These are phyloP conservation scores for Cystobasidium slooffiae DNA, from an alignment of 1,284 basidiomycete genomes.

Conservation along the genomic window DNA sequence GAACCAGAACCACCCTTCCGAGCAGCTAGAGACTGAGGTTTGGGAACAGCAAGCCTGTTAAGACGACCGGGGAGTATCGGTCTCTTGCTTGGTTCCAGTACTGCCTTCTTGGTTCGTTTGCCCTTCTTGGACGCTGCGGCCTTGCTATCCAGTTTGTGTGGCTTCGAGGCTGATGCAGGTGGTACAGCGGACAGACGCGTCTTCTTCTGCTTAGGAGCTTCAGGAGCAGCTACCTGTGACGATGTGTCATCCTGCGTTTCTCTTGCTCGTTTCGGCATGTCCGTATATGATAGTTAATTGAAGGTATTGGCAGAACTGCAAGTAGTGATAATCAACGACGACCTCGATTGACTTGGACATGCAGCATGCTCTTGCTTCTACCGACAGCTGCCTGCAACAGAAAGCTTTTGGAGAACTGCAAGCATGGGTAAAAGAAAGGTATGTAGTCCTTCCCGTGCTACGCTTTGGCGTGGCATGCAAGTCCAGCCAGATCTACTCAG, in stretches of 20 bases:
- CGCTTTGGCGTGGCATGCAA: neutral
- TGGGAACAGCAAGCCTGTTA: conserved; percentile 35
- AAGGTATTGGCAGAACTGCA: no score
- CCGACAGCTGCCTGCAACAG: neutral
- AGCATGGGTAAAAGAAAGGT: conserved; percentile 35
- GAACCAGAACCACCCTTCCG: conserved; percentile 28
- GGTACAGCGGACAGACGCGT: neutral
- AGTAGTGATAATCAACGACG: no score
- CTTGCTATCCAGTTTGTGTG: neutral
- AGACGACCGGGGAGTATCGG: conserved; percentile 23
- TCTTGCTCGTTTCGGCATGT: conserved; percentile 23
- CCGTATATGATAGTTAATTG: neutral
- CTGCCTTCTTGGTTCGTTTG: conserved; percentile 11
- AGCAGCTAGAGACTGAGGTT: conserved; percentile 19
- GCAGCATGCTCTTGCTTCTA: neutral
- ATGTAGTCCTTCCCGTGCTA: neutral
- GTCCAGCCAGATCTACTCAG: neutral
- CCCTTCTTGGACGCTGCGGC: neutral
- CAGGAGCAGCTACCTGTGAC: conserved; percentile 5
- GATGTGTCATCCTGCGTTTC: conserved; percentile 26
- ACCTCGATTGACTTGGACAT: neutral
- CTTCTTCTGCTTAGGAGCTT: conserved; percentile 4
- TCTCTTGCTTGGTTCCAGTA: conserved; percentile 35
- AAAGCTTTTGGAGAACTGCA: neutral
- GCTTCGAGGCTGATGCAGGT: neutral